Base-by-base conservation (phyloP, 1,139 yeast genomes). In the Suhomyces chickasaworum region DNA sequence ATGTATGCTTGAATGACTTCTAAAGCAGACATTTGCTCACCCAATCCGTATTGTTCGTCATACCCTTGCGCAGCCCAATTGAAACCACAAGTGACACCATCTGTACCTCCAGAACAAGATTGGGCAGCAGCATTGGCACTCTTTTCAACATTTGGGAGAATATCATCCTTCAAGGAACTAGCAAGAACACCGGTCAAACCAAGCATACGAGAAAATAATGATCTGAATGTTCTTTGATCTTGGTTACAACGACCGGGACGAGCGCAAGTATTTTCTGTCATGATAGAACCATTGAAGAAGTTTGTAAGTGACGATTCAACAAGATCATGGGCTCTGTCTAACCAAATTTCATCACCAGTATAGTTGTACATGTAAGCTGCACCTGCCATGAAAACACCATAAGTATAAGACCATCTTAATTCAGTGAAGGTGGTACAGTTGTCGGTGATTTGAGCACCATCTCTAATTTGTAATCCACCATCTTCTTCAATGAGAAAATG, bases 161-260 rank as follows among this genome's bases (percentile, higher is more conserved):
- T 81, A 1, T 70, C 68, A 41, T 72, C 78, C 45, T 70, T 67
- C 1, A 89, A 75, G 21, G 76, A 74, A 2, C 97, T 96, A 0
- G 80, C 84, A 67, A 90, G 65, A 27, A 78, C 75, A 1, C 95
- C 85, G 0, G 96, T 86, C 44, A 83, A 73, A 22, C 89, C 91
- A 53, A 90, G 66, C 61, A 86, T 84, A 59, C 97, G 75, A 2
- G 93, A 68, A 56, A 87, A 82, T 54, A 86, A 86, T 2, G 93
- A 95, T 61, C 88, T 86, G 75, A 91, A 91, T 6, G 95, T 82
- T 57, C 97, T 78, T 73, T 91, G 97, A 75, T 91, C 97, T 48
- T 81, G 86, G 68, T 89, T 83, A 74, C 98, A 91, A 43, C 71
- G 69, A 17, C 68, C 69, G 21, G 56, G 56, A 7, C 61, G 56